phyloP scores from a whole-genome alignment of 192 early-diverging fungal species.

The Phlyctochytrium arcticum region DNA sequence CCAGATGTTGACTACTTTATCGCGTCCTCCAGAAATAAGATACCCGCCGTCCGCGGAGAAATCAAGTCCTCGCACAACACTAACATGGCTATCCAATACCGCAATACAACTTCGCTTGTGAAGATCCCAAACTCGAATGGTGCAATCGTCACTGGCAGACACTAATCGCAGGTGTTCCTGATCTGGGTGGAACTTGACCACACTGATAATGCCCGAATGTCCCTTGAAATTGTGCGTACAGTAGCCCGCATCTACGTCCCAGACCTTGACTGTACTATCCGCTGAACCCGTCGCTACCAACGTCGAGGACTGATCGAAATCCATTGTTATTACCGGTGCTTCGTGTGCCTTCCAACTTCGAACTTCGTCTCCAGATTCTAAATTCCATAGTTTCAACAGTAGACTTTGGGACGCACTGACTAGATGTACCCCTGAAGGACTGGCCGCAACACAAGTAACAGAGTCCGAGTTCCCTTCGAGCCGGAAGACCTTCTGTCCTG shows the following conservation, averaged over 20 bases:
- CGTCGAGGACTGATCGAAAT: slow-evolving; percentile 81
- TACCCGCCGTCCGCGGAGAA: slow-evolving; percentile 66
- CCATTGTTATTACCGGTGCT: slow-evolving; percentile 90
- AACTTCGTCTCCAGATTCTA: slow-evolving; percentile 53
- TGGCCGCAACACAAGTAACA: slow-evolving; percentile 82
- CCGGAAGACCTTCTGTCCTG: slow-evolving; percentile 44
- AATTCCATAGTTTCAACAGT: slow-evolving; percentile 75
- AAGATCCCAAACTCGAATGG: slow-evolving; percentile 89
- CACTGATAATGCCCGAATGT: slow-evolving; percentile 82
- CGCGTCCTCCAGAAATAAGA: slow-evolving; percentile 82
- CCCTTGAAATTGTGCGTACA: slow-evolving; percentile 95
- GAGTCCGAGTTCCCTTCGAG: slow-evolving; percentile 65
- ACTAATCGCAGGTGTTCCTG: slow-evolving; percentile 45
- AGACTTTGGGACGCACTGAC: slow-evolving; percentile 80
- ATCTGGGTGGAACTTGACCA: slow-evolving; percentile 76
- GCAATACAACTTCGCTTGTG: slow-evolving; percentile 61
- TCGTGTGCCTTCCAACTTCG: slow-evolving; percentile 84
- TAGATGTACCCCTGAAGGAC: slow-evolving; percentile 70
- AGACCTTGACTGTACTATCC: slow-evolving; percentile 90
- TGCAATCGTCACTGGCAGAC: slow-evolving; percentile 89
- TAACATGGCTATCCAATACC: slow-evolving; percentile 80
- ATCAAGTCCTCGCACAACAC: slow-evolving; percentile 85
- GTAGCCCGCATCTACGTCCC: slow-evolving; percentile 90
- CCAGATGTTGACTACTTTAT: slow-evolving; percentile 91
- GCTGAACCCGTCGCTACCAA: slow-evolving; percentile 95